A percentile compares a stretch with the other conserved stretches of the same genome.
Conservation (phyloP, 176 grass and related monocot species). For the Raddia guianensis region DNA sequence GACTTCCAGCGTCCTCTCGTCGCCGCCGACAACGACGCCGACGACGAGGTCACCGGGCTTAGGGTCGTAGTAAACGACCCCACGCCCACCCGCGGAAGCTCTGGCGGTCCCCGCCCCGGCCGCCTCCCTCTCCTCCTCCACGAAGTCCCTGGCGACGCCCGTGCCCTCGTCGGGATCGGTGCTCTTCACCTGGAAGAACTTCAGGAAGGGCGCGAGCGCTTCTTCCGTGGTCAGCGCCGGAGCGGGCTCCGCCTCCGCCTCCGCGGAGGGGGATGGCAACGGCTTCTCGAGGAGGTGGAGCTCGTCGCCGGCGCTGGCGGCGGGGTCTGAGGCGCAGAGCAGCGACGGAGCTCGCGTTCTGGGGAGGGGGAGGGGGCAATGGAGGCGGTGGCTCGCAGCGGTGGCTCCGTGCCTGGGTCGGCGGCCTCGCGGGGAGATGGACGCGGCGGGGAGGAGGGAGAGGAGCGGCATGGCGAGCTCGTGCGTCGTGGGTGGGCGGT, state of each 20-base stretch:
- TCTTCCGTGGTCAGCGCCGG: constrained; percentile 43
- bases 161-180: constrained; percentile 14
- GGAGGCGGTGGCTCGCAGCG: constrained; percentile 3
- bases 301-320: constrained; percentile 32
- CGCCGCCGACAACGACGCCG: constrained; percentile 71
- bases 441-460: constrained; percentile 40
- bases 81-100: neutral
- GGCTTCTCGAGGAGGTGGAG: constrained; percentile 77
- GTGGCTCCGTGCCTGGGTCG: constrained; percentile 8
- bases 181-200: constrained; percentile 64
- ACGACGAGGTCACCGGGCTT: constrained; percentile 67
- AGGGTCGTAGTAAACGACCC: constrained; percentile 65
- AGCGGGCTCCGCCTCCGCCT: neutral
- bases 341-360: neutral
- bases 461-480: constrained; percentile 44
- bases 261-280: constrained; percentile 21
- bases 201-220: constrained; percentile 70
- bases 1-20: constrained; percentile 60
- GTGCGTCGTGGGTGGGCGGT: neutral
- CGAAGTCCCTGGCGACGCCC: neutral
- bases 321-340: constrained; percentile 25
- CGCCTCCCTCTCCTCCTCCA: constrained; percentile 15
- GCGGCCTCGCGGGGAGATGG: constrained; percentile 25
- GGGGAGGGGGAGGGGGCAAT: neutral
- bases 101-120: constrained; percentile 15